Percentiles rank a stretch among this genome's conserved stretches.
phyloP scores from a whole-genome alignment of 306 rosid species.

The Cicer arietinum region DNA sequence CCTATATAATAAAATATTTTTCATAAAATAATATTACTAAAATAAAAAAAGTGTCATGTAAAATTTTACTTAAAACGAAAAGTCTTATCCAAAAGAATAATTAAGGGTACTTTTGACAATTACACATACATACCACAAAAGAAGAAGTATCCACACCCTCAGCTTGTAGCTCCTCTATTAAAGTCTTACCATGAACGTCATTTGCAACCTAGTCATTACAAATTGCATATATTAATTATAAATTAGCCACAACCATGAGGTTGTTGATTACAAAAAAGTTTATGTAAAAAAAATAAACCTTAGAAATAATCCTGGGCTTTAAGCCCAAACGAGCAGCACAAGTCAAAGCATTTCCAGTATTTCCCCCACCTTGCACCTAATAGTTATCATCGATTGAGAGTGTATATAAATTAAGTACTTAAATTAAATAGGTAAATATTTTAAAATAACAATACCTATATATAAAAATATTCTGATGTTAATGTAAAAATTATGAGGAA shows the following conservation, averaged over 20 bases:
- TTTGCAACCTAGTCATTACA: conserved; percentile 55
- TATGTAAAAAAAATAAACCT: conserved; percentile 51
- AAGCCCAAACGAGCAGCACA: conserved; percentile 90
- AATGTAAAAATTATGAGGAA: too few relatives aligned
- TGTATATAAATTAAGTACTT: too few relatives aligned
- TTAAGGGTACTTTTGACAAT: neutral
- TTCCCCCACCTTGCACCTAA: conserved; percentile 95
- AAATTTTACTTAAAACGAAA: too few relatives aligned
- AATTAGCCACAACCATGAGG: conserved; percentile 20
- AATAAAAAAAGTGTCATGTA: too few relatives aligned
- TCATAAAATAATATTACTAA: too few relatives aligned
- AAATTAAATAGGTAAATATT: too few relatives aligned
- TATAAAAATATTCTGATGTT: too few relatives aligned
- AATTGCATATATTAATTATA: conserved; percentile 38
- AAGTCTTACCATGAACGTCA: conserved; percentile 52
- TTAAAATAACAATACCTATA: too few relatives aligned
- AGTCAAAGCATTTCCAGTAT: conserved; percentile 78
- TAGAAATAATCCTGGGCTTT: conserved; percentile 77
- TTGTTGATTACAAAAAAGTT: conserved; percentile 4
- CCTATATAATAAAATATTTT: too few relatives aligned
- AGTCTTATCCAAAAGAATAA: too few relatives aligned
- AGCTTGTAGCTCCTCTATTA: conserved; percentile 52
- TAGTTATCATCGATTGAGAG: too few relatives aligned
- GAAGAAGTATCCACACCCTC: conserved; percentile 60
- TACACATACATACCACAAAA: conserved; percentile 48